Evolutionary conservation across 2,329 filamentous ascomycete genomes (phyloP), one percentile per base, ranked within the genome.

Genomic region (Fusarium miscanthi): DNA sequence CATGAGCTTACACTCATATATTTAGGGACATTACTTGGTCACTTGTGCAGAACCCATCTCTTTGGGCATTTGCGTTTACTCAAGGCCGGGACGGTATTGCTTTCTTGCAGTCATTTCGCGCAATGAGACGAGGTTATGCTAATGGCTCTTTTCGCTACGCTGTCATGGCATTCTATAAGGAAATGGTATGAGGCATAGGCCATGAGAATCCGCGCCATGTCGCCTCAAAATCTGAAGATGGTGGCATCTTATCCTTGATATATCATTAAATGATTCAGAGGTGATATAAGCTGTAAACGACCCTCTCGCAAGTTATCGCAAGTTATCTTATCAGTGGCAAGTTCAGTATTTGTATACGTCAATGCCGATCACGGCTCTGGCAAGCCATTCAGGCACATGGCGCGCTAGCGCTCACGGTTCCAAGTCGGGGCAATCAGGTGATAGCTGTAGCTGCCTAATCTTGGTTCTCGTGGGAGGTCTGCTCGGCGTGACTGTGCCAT

Each of bases 21-120:
- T 51, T 14, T 30, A 90, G 88, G 88, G 88, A 90, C 71, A 89
- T 90, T n/a, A 88, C 87, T 21, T 90, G 88, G 88, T 83, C 84
- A 12, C 81, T 90, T 14, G 84, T 90, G 21, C 87, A 89, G 67
- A 89, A 87, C 31, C 88, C 88, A 1, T 85, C 87, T 6, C 83
- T 90, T 12, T 90, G 88, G 88, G 86, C 88, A 1, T 89, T 90
- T 69, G 88, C 88, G 8, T 84, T 90, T 45, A 86, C 87, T 27
- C 88, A 90, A 73, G 88, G 88, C 16, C 81, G 88, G 54, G 88
- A 90, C 70, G 88, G 87, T 5, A 84, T 90, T 45, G 87, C 88
- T 8, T 90, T 90, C 71, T 78, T 90, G 63, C 88, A 90, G 77
- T 86, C 88, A 2, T 90, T 90, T 80, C 83, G 88, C 21, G 88